Evolutionary conservation across 306 rosid species (phyloP).

Genomic region (Arachis stenosperma): DNA sequence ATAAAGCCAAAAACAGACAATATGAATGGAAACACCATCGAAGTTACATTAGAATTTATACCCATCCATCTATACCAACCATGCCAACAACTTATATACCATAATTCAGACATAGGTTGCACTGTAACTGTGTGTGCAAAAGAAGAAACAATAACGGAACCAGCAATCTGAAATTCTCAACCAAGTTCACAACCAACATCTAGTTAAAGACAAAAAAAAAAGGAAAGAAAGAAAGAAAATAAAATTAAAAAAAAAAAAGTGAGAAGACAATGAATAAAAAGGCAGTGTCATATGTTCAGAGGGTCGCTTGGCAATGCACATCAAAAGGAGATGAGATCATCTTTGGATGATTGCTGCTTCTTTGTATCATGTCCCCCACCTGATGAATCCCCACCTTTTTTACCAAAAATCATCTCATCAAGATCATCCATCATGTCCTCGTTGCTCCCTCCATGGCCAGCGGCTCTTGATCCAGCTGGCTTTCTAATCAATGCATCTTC

Average conservation of each 20-base stretch:
- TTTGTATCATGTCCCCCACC: constrained; percentile 61
- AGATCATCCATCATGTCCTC: constrained; percentile 99
- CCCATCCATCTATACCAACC: constrained; percentile 37
- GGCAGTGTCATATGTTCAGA: constrained; percentile 33
- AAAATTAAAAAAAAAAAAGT: background rate
- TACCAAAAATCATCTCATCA: constrained; percentile 98
- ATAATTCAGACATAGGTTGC: constrained; percentile 40
- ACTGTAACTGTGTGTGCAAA: constrained; percentile 15
- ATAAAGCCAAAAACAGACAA: background rate
- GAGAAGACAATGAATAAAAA: constrained; percentile 34
- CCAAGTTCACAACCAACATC: constrained; percentile 49
- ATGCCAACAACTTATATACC: constrained; percentile 43
- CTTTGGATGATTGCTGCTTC: constrained; percentile 74
- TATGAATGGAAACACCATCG: constrained; percentile 27
- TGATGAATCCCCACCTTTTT: constrained; percentile 65
- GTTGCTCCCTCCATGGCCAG: constrained; percentile 62
- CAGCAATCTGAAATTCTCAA: constrained; percentile 42
- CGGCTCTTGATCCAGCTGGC: constrained; percentile 66
- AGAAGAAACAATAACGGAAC: constrained; percentile 25
- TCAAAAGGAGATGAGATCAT: constrained; percentile 86
- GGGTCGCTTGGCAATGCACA: constrained; percentile 23
- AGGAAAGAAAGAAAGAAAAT: too few species aligned
- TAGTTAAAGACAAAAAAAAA: background rate
- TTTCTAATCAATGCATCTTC: constrained; percentile 81
- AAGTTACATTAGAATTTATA: constrained; percentile 23